Base-by-base conservation (phyloP, 805 yeast species). In the Saccharomycopsis fermentans region DNA sequence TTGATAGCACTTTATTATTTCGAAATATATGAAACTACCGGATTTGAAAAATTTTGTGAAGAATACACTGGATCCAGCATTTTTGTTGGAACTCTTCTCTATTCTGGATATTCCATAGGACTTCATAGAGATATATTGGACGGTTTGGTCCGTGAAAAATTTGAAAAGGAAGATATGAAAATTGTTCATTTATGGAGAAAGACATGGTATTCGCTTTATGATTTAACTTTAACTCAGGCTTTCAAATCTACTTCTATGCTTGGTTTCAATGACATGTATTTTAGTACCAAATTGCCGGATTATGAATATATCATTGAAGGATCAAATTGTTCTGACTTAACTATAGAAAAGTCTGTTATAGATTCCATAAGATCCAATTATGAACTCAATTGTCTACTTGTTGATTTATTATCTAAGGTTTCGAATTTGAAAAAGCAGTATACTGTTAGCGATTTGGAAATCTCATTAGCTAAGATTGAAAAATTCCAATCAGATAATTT, bases 91-190 rank as follows among this genome's bases (percentile, higher is more conserved):
- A 62, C 75, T 37, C 61, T 76, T 6, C 59, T 70, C 9, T 73
- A 74, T 48, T 73, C 74, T 68, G 80, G 79, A 0, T 65, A 70
- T 43, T 67, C 76, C 2, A 64, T 80, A 54, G 83, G 83, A 0
- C 65, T 80, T 48, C 71, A 79, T 63, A 65, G 81, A 48, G 77
- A 77, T 27, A 74, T 77, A 0, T 36, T 27, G 9, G 48, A 56
- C 36, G 56, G 56, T 36, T 47, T 58, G 52, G 24, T 34, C 14
- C 24, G 54, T 21, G 17, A 40, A 4, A 34, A 34, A 16, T 19
- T 29, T n/a, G 53, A 24, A 2, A 37, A 19, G 17, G 58, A 56
- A 32, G 39, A 61, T 14, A 21, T 51, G 19, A 39, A 39, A n/a
- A n/a, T 56, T 21, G 37, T 58, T 12, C 76, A 73, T 62, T 61